phyloP scores from a whole-genome alignment of 2,329 filamentous ascomycete species.

The Sclerotinia subarctica region DNA sequence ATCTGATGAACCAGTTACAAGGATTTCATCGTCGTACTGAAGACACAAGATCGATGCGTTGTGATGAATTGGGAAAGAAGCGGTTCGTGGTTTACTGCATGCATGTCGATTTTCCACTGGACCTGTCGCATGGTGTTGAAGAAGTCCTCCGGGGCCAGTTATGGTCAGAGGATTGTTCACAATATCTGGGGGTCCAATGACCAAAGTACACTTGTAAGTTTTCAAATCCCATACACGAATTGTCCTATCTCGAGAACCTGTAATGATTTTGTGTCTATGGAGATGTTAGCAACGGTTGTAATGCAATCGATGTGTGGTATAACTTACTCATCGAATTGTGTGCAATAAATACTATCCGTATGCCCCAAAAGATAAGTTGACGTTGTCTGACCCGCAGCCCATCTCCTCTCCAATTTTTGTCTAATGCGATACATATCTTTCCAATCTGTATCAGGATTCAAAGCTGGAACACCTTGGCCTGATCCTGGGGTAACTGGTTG shows the following conservation, averaged over 20 bases:
- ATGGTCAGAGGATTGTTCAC: conserved; percentile 53
- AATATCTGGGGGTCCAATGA: conserved; percentile 77
- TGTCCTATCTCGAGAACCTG: conserved; percentile 90
- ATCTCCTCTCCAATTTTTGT: conserved; percentile 71
- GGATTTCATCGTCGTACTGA: conserved; percentile 87
- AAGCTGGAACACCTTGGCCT: conserved; percentile 55
- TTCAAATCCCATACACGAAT: conserved; percentile 96
- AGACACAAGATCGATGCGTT: conserved; percentile 91
- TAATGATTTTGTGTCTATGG: conserved; percentile 83
- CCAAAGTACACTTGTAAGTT: conserved; percentile 76
- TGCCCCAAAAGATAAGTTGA: conserved; percentile 91
- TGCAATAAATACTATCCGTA: conserved; percentile 93
- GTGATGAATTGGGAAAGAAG: conserved; percentile 67
- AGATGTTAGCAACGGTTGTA: conserved; percentile 39
- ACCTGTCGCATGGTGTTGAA: conserved; percentile 55
- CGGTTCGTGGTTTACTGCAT: conserved; percentile 51
- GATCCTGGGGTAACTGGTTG: conserved; percentile 50
- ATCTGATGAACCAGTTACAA: conserved; percentile 94
- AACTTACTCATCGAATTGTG: conserved; percentile 91
- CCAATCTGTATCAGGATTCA: conserved; percentile 70
- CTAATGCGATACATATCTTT: conserved; percentile 78
- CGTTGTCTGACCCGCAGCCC: conserved; percentile 74
- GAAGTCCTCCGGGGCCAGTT: conserved; percentile 49
- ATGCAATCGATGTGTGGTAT: neutral
- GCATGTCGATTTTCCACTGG: conserved; percentile 37